phyloP scores from a whole-genome alignment of 2,329 filamentous ascomycete genomes.

The Apiospora kogelbergensis region DNA sequence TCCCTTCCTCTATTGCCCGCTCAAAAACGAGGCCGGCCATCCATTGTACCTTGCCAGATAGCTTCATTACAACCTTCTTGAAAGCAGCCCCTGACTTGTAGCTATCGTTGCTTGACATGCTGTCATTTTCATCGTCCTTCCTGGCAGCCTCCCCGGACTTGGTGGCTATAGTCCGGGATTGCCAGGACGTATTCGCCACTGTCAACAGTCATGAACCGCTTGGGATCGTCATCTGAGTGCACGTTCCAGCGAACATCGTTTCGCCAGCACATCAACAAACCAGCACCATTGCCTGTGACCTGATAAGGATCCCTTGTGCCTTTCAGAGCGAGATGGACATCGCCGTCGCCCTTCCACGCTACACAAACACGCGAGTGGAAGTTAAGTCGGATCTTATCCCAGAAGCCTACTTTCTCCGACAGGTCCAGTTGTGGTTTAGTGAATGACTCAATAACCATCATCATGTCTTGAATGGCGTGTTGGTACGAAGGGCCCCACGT shows the following conservation, averaged over 20 bases:
- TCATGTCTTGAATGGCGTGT: slow-evolving; percentile 98
- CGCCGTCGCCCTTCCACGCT: slow-evolving; percentile 92
- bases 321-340: slow-evolving; percentile 91
- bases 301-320: slow-evolving; percentile 90
- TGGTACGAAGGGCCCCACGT: slow-evolving; percentile 98
- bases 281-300: slow-evolving; percentile 88
- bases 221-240: slow-evolving; percentile 81
- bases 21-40: slow-evolving; percentile 91
- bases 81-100: slow-evolving; percentile 78
- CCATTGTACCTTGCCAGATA: slow-evolving; percentile 95
- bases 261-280: slow-evolving; percentile 98
- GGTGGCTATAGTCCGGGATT: slow-evolving; percentile 87
- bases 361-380: slow-evolving; percentile 91
- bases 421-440: slow-evolving; percentile 93
- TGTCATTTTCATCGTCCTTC: slow-evolving; percentile 54
- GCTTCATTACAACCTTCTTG: slow-evolving; percentile 98
- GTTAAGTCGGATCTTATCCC: slow-evolving; percentile 94
- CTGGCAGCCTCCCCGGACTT: slow-evolving; percentile 69
- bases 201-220: slow-evolving; percentile 91
- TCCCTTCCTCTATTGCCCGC: slow-evolving; percentile 69
- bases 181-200: slow-evolving; percentile 95
- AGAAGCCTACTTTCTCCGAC: slow-evolving; percentile 93
- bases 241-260: slow-evolving; percentile 89
- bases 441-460: slow-evolving; percentile 98
- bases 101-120: slow-evolving; percentile 61